Base-by-base conservation (phyloP, 495 filamentous ascomycete genomes). In the Hyaloscypha hepaticicola region DNA sequence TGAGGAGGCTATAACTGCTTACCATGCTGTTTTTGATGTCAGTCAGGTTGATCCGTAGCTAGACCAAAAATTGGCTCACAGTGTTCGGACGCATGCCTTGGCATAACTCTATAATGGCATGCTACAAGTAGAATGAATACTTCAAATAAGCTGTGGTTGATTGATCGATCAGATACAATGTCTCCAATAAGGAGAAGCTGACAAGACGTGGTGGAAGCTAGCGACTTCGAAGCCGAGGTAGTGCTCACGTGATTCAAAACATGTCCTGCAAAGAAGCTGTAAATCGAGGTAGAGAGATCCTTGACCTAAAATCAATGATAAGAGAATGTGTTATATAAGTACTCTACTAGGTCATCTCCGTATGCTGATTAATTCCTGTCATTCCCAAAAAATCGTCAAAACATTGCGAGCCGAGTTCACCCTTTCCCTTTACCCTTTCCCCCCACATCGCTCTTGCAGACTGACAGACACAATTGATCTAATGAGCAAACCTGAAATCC, bases 401-500 rank as follows among this genome's bases (percentile, higher is more conserved):
- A 4, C 4, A 45, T 0, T 4, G 38, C 14, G 19, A 45, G 7
- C 38, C 38, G 38, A n/a, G n/a, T n/a, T n/a, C n/a, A n/a, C n/a
- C n/a, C n/a, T n/a, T n/a, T n/a, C n/a, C n/a, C 11, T 16, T 45
- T 45, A 16, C 11, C 38, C 38, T 16, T 1, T 19, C 0, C 50
- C 50, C 22, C 26, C 22, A 24, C 50, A 53, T 45, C n/a, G 3
- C 16, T 53, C 19, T 53, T 53, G 50, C n/a, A n/a, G n/a, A 11
- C 50, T 6, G 22, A 19, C 19, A 53, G 50, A 53, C 16, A 33
- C n/a, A 33, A 6, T 26, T 57, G 27, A 51, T 34, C 41, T 66
- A 70, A 60, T 70, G 68, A 22, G 68, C 68, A 61, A 85, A 78
- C 48, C 80, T 67, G 27, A 85, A 85, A 69, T 85, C 81, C 56